phyloP scores from a whole-genome alignment of 768 basidiomycete genomes.

The Porphyrellus cyaneotinctus region DNA sequence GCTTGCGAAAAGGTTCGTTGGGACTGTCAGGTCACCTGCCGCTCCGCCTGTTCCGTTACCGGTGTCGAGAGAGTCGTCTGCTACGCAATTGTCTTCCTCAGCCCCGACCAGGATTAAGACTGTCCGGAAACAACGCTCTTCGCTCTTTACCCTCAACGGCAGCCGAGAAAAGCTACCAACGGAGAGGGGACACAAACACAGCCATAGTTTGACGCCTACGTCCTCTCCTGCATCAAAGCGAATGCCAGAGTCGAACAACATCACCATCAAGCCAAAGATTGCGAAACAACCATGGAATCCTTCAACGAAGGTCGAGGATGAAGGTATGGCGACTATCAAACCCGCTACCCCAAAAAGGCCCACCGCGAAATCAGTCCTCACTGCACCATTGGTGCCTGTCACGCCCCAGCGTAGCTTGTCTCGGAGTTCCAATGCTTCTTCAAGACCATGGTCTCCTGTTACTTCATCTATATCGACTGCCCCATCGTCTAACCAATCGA shows the following conservation, averaged over 20 bases:
- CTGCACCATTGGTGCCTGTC: slow-evolving; percentile 45
- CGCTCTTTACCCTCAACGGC: slow-evolving; percentile 53
- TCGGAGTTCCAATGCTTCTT: slow-evolving; percentile 71
- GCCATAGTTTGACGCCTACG: slow-evolving; percentile 67
- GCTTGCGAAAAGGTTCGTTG: slow-evolving; percentile 68
- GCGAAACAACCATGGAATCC: slow-evolving; percentile 69
- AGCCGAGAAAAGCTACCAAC: slow-evolving; percentile 46
- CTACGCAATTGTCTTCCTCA: slow-evolving; percentile 44
- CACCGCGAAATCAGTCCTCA: slow-evolving; percentile 44
- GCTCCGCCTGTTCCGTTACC: slow-evolving; percentile 45
- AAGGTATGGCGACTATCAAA: slow-evolving; percentile 46
- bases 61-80: slow-evolving; percentile 26
- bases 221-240: slow-evolving; percentile 48
- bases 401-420: slow-evolving; percentile 63
- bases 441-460: slow-evolving; percentile 76
- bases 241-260: slow-evolving; percentile 32
- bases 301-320: slow-evolving; percentile 68
- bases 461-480: slow-evolving; percentile 68
- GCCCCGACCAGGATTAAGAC: slow-evolving; percentile 42
- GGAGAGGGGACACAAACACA: slow-evolving; percentile 64
- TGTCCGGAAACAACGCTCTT: slow-evolving; percentile 57
- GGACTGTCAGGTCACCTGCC: slow-evolving; percentile 37
- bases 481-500: slow-evolving; percentile 44
- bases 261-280: slow-evolving; percentile 39
- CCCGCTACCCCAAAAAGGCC: slow-evolving; percentile 47